phyloP scores from a whole-genome alignment of 2,329 filamentous ascomycete genomes.

The Cylindrodendrum hubeiense region DNA sequence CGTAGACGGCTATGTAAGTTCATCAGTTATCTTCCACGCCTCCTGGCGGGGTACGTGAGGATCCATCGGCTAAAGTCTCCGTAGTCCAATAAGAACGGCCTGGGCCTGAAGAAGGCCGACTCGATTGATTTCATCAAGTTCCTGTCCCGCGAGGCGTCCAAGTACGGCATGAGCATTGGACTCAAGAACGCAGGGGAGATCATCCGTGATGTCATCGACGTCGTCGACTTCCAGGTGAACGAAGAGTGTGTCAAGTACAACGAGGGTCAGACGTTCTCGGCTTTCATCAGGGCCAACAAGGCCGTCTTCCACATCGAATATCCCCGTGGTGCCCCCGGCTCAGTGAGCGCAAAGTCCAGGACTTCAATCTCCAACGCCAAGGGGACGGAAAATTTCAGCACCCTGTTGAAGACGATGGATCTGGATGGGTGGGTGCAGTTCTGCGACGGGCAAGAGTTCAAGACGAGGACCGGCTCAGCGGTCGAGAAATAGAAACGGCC shows the following conservation, averaged over 20 bases:
- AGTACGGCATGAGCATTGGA: slow-evolving; percentile 68
- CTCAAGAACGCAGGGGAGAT: slow-evolving; percentile 77
- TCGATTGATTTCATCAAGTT: slow-evolving; percentile 70
- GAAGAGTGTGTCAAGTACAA: slow-evolving; percentile 73
- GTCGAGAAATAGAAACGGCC: too few species aligned
- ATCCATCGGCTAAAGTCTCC: rapidly evolving
- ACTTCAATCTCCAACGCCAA: slow-evolving; percentile 58
- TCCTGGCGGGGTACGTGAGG: rapidly evolving
- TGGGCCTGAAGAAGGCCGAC: slow-evolving; percentile 67
- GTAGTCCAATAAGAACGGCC: slow-evolving; percentile 69
- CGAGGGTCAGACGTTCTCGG: slow-evolving; percentile 68
- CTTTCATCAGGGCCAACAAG: slow-evolving; percentile 70
- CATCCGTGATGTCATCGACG: slow-evolving; percentile 58
- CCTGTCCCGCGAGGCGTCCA: slow-evolving; percentile 65
- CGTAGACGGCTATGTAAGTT: slow-evolving; percentile 70
- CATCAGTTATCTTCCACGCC: background rate
- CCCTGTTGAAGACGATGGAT: slow-evolving; percentile 74
- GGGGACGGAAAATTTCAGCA: slow-evolving; percentile 67
- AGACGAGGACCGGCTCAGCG: slow-evolving; percentile 3
- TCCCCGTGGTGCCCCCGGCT: slow-evolving; percentile 60
- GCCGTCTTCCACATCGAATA: slow-evolving; percentile 82
- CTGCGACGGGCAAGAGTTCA: slow-evolving; percentile 13
- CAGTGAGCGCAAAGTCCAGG: slow-evolving; percentile 48
- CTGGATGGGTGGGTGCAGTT: slow-evolving; percentile 66
- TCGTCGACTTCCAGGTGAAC: slow-evolving; percentile 75